phyloP scores from a whole-genome alignment of 2,329 filamentous ascomycete species.

The Cordyceps militaris region DNA sequence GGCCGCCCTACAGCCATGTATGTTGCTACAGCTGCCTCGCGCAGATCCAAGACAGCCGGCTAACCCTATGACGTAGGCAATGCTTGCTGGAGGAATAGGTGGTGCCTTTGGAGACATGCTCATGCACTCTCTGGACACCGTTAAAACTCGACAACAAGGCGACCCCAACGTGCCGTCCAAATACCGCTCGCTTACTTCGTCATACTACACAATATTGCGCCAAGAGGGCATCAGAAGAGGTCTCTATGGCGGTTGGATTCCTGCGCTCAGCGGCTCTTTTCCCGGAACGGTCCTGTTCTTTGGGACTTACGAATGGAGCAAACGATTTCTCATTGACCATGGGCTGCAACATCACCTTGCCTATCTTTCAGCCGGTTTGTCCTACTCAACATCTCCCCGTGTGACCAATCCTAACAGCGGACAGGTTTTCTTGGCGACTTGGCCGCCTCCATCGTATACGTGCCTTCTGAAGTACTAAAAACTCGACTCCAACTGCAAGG shows the following conservation, averaged over 20 bases:
- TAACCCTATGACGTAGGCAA: conserved; percentile 52
- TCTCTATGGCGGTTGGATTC: conserved; percentile 87
- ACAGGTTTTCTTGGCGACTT: conserved; percentile 87
- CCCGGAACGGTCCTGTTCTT: conserved; percentile 94
- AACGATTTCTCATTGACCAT: conserved; percentile 76
- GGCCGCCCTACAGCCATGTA: conserved; percentile 39
- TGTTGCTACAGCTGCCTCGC: conserved; percentile 16
- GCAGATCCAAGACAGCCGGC: neutral
- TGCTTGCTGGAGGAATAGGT: conserved; percentile 90
- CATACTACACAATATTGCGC: conserved; percentile 86
- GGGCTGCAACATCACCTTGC: conserved; percentile 76
- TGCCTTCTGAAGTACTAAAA: conserved; percentile 95
- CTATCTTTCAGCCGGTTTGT: conserved; percentile 74
- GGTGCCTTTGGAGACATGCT: conserved; percentile 92
- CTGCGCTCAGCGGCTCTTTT: conserved; percentile 86
- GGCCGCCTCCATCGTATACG: conserved; percentile 86
- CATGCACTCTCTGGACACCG: conserved; percentile 98
- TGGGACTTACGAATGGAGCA: conserved; percentile 92
- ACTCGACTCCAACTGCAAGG: conserved; percentile 95
- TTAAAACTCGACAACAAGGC: conserved; percentile 96
- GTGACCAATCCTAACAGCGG: neutral
- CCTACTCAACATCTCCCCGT: neutral
- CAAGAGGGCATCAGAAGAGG: conserved; percentile 85
- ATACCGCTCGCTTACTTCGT: conserved; percentile 83
- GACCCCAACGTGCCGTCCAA: conserved; percentile 89